phyloP scores from a whole-genome alignment of 169 alveolate species.

The Plasmodium gonderi region DNA sequence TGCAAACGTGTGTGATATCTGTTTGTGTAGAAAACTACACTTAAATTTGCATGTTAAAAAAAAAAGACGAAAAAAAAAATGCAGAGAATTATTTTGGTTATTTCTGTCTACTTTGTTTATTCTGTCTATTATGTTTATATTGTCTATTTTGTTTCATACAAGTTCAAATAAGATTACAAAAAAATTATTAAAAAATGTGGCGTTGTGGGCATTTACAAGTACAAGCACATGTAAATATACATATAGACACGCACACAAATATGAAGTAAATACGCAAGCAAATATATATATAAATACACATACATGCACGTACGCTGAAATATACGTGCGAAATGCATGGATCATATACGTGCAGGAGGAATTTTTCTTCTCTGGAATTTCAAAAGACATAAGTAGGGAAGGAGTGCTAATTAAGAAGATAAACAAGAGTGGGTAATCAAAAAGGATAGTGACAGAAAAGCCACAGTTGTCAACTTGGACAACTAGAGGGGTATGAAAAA shows the following conservation, averaged over 20 bases:
- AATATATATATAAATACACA: background rate
- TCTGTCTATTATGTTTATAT: background rate
- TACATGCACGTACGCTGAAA: no score
- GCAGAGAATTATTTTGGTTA: background rate
- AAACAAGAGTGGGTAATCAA: no score
- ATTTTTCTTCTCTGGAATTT: background rate
- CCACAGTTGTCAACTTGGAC: conserved; percentile 7
- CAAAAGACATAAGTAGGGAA: background rate
- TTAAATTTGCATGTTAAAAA: background rate
- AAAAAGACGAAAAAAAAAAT: background rate
- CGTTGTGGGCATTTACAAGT: background rate
- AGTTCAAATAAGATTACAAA: background rate
- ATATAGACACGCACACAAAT: background rate
- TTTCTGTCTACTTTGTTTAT: background rate
- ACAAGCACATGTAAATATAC: background rate
- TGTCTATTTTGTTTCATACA: background rate
- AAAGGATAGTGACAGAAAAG: background rate
- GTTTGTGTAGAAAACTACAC: background rate
- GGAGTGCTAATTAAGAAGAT: no score
- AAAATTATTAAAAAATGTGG: background rate
- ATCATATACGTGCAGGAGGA: background rate
- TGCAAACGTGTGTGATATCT: background rate
- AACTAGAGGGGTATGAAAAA: background rate
- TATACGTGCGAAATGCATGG: no score
- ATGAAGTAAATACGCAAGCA: background rate